Conservation (phyloP, 495 filamentous ascomycete genomes). For the Hyaloscypha variabilis region DNA sequence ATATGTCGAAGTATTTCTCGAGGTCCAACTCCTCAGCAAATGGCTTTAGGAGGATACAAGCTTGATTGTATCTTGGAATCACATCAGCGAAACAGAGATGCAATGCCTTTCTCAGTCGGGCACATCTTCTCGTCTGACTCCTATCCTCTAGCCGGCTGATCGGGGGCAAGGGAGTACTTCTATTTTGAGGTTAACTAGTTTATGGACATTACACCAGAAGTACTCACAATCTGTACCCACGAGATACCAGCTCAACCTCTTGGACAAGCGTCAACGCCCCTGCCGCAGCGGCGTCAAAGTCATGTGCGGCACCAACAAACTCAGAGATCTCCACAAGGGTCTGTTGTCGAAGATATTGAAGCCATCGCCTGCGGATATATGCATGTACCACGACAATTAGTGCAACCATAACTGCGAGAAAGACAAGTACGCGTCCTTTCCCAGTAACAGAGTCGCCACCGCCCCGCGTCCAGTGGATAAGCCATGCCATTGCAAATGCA, state of each 20-base stretch:
- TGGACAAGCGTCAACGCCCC: constrained; percentile 87
- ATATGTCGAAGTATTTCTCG: constrained; percentile 89
- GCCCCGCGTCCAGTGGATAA: constrained; percentile 67
- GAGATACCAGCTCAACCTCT: constrained; percentile 93
- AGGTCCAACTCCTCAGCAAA: constrained; percentile 78
- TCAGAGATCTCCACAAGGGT: constrained; percentile 71
- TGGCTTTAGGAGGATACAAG: constrained; percentile 65
- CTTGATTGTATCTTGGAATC: constrained; percentile 69
- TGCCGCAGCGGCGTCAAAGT: constrained; percentile 79
- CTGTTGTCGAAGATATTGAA: constrained; percentile 79
- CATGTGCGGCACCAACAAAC: constrained; percentile 77
- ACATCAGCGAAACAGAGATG: constrained; percentile 67
- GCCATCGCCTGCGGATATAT: constrained; percentile 79
- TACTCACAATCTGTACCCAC: constrained; percentile 87
- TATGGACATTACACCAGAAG: background rate
- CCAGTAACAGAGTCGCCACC: constrained; percentile 47
- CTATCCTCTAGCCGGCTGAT: constrained; percentile 80
- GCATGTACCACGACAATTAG: constrained; percentile 64
- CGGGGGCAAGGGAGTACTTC: constrained; percentile 83
- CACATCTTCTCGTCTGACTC: constrained; percentile 76
- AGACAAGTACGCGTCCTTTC: constrained; percentile 58
- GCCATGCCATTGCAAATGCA: constrained; percentile 72
- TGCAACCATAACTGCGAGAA: constrained; percentile 57
- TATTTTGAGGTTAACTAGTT: constrained; percentile 47
- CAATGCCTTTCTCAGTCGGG: constrained; percentile 74